Evolutionary conservation across 495 filamentous ascomycete genomes (phyloP).

Genomic region (Neurospora sp.): DNA sequence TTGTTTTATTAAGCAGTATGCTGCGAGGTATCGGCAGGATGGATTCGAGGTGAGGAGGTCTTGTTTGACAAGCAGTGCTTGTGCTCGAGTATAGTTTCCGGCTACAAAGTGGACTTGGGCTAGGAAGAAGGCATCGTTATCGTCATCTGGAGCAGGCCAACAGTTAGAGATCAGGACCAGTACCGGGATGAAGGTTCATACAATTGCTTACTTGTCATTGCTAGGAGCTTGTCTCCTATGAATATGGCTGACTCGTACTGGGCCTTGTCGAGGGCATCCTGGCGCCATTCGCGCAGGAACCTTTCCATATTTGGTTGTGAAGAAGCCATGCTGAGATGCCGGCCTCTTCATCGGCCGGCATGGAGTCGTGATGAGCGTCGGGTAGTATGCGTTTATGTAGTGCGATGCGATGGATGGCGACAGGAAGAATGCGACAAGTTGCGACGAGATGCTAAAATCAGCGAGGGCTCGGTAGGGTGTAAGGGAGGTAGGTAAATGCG

Average conservation of each 20-base stretch:
- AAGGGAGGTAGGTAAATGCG: background rate
- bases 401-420: background rate
- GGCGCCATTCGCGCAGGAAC: conserved; percentile 83
- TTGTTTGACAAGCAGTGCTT: conserved; percentile 73
- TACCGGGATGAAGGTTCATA: background rate
- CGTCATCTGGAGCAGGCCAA: conserved; percentile 43
- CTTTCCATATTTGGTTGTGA: conserved; percentile 59
- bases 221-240: conserved; percentile 91
- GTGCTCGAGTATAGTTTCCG: conserved; percentile 84
- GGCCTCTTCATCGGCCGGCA: background rate
- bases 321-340: conserved; percentile 8
- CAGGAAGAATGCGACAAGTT: background rate
- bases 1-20: conserved; percentile 87
- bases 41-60: conserved; percentile 72
- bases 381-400: background rate
- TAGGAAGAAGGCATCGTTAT: conserved; percentile 87
- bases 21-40: conserved; percentile 83
- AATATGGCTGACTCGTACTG: conserved; percentile 94
- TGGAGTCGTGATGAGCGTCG: background rate
- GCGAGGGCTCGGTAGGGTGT: background rate
- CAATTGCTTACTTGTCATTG: conserved; percentile 65
- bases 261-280: conserved; percentile 85
- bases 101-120: conserved; percentile 91
- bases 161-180: background rate
- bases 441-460: background rate